These are phyloP conservation scores for Fonsecaea erecta DNA, from an alignment of 2,329 filamentous ascomycete genomes.

Conservation along the genomic window DNA sequence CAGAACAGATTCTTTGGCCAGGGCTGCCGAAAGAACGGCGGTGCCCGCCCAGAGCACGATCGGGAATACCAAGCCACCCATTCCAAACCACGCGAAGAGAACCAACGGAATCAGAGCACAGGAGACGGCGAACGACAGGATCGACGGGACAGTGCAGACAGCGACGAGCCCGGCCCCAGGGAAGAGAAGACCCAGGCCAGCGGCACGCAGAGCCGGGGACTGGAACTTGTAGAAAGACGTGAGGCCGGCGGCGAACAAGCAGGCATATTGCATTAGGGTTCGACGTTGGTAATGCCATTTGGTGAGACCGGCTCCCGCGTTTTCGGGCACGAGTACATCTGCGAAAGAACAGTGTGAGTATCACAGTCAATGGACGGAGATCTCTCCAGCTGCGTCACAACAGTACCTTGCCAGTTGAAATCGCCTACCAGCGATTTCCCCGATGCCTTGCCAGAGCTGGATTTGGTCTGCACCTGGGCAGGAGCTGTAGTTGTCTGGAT, in stretches of 20 bases:
- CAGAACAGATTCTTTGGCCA: slow-evolving; percentile 24
- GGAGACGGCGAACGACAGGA: slow-evolving; percentile 21
- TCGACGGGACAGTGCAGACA: slow-evolving; percentile 25
- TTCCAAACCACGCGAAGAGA: slow-evolving; percentile 32
- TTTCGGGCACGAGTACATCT: slow-evolving; percentile 31
- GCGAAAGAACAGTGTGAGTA: not conserved
- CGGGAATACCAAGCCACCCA: slow-evolving; percentile 29
- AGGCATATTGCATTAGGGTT: slow-evolving; percentile 27
- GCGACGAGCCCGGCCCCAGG: slow-evolving; percentile 30
- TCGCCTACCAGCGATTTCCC: slow-evolving; percentile 26
- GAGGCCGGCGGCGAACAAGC: slow-evolving; percentile 22
- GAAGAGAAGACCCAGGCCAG: slow-evolving; percentile 19
- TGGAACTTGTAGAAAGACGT: slow-evolving; percentile 28
- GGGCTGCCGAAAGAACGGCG: slow-evolving; percentile 18
- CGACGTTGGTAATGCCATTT: slow-evolving; percentile 31
- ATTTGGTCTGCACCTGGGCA: slow-evolving; percentile 10
- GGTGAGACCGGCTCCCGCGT: slow-evolving; percentile 26
- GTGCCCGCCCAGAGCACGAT: slow-evolving; percentile 28
- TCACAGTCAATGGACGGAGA: not conserved
- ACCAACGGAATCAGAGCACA: slow-evolving; percentile 26
- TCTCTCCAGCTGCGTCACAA: not conserved
- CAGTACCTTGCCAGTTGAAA: slow-evolving; percentile 26
- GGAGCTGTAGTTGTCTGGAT: slow-evolving; percentile 11
- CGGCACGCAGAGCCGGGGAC: slow-evolving; percentile 25
- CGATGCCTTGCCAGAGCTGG: not conserved